phyloP scores from a whole-genome alignment of 176 grass and related monocot species.

The Cocos nucifera region DNA sequence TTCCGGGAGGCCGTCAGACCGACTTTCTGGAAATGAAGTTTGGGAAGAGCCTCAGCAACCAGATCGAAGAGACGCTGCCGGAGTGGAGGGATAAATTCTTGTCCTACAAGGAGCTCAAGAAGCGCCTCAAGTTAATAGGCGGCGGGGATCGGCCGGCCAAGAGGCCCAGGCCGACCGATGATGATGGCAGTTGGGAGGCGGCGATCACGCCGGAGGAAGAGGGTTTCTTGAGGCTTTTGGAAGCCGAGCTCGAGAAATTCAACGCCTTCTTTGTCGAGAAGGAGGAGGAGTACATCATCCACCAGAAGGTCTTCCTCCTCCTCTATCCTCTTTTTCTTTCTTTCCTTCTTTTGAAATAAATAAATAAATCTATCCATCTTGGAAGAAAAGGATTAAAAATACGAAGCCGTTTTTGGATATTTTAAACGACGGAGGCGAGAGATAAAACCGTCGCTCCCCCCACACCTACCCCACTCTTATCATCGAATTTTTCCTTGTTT shows the following conservation, averaged over 20 bases:
- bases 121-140: slow-evolving; percentile 64
- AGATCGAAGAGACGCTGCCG: slow-evolving; percentile 96
- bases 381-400: too few species aligned
- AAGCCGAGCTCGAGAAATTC: slow-evolving; percentile 92
- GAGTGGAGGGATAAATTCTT: slow-evolving; percentile 98
- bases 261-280: slow-evolving; percentile 88
- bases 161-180: slow-evolving; percentile 30
- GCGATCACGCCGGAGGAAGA: slow-evolving; percentile 62
- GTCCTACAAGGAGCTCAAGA: slow-evolving; percentile 98
- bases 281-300: slow-evolving; percentile 98
- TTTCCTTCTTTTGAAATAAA: too few species aligned
- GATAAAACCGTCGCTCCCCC: too few species aligned
- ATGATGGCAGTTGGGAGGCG: slow-evolving; percentile 7
- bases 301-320: slow-evolving; percentile 50
- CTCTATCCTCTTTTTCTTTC: too few species aligned
- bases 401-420: too few species aligned
- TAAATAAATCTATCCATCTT: too few species aligned
- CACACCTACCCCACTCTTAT: too few species aligned
- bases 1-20: too few species aligned
- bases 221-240: slow-evolving; percentile 62
- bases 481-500: too few species aligned
- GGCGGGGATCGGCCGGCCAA: slow-evolving; percentile 36
- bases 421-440: too few species aligned
- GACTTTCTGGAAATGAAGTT: slow-evolving; percentile 58
- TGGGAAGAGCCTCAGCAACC: slow-evolving; percentile 83